Base-by-base conservation (phyloP, 305 asterid genomes). In the Solanum hybrid region DNA sequence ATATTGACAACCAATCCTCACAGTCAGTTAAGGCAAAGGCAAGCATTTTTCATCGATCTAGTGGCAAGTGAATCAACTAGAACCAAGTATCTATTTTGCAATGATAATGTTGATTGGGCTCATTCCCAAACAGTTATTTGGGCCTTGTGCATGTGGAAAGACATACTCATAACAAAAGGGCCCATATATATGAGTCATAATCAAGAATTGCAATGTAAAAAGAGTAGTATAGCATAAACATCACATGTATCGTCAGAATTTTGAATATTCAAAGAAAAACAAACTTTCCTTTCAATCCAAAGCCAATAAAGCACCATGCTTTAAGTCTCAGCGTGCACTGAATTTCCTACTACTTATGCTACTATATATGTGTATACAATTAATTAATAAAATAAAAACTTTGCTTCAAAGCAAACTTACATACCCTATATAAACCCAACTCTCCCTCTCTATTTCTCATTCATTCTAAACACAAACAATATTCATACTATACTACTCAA, bases 231-330 rank as follows among this genome's bases (percentile, higher is more conserved):
- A 38, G 38, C 40, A 79, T 0, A 10, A 82, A 26, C 16, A 86
- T 69, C 88, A 86, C 64, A 69, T 86, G 35, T 86, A 69, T 36
- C 0, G 22, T 20, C 72, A 86, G 38, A 36, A 37, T 14, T 71
- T 86, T 31, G 35, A 73, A 66, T 36, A 36, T 87, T 16, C 12
- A 37, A 75, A 69, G 14, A 87, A 86, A 91, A 77, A 90, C 94
- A 91, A 92, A 91, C 96, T 94, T 95, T 88, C 86, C 86, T 87
- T 90, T 80, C 89, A 94, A 94, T 96, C 88, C 89, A 87, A 84
- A 90, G 88, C 88, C 85, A 88, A 89, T 77, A 78, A 56, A 92
- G 91, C 91, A 93, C 91, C 87, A 93, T 86, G 88, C 98, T 94
- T 94, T 66, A 95, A 95, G 97, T 89, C 90, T 93, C 95, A 89